These are phyloP conservation scores for Lojkania enalia DNA, from an alignment of 2,329 filamentous ascomycete species.

Conservation along the genomic window DNA sequence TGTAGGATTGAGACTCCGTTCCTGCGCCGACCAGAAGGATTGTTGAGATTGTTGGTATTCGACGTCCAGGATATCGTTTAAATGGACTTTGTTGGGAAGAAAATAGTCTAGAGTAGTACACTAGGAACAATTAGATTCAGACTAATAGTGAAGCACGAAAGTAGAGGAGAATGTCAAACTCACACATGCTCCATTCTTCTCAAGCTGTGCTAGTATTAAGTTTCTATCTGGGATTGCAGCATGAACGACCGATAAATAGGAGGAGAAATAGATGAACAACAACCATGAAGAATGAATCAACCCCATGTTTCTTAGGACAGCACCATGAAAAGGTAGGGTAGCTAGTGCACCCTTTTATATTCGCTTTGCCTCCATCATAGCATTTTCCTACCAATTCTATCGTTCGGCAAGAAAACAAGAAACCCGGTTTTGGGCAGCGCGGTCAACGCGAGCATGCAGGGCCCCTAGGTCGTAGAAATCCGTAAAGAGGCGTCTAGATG, in stretches of 20 bases:
- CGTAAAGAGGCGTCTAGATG: neutral
- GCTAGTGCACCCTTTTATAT: neutral
- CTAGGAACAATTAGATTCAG: slow-evolving; percentile 6
- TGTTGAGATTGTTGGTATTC: slow-evolving; percentile 19
- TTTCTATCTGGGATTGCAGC: slow-evolving; percentile 15
- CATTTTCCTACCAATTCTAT: too few species aligned
- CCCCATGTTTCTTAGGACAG: neutral
- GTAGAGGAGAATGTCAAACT: slow-evolving; percentile 1
- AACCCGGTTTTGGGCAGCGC: neutral
- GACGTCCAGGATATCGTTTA: slow-evolving; percentile 10
- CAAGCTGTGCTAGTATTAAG: slow-evolving; percentile 17
- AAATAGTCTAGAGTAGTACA: slow-evolving; percentile 23
- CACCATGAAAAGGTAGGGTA: neutral
- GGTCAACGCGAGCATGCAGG: neutral
- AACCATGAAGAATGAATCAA: neutral
- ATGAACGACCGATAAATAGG: neutral
- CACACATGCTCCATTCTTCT: slow-evolving; percentile 20
- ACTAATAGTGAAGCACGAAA: neutral
- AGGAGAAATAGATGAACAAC: neutral
- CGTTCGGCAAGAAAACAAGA: too few species aligned
- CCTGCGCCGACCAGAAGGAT: slow-evolving; percentile 25
- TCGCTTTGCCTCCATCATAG: too few species aligned
- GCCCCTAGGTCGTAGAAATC: too few species aligned
- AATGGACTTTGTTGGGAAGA: slow-evolving; percentile 23
- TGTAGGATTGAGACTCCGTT: slow-evolving; percentile 19